Conservation (phyloP, 352 stramenopile species). For the Globisporangium nodosum region DNA sequence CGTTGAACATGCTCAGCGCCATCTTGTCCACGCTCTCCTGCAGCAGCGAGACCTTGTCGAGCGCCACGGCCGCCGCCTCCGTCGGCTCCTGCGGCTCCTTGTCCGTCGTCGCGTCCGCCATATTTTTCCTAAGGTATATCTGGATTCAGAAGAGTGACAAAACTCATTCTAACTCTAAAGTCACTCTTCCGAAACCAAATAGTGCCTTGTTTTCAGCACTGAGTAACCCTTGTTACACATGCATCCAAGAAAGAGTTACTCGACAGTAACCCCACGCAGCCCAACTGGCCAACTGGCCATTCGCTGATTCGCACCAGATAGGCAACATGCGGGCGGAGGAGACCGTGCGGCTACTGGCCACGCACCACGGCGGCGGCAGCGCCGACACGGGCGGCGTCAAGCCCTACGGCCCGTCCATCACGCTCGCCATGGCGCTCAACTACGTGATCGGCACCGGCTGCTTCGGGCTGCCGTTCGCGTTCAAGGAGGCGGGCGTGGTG, state of each 20-base stretch:
- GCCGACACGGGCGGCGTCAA: conserved; percentile 29
- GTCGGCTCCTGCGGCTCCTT: not conserved
- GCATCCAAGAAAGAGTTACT: too few relatives aligned
- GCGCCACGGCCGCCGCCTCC: conserved; percentile 14
- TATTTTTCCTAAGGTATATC: not conserved
- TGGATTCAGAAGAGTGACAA: not conserved
- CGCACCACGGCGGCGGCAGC: conserved; percentile 8
- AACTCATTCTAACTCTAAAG: too few relatives aligned
- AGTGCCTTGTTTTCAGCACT: too few relatives aligned
- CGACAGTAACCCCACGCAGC: too few relatives aligned
- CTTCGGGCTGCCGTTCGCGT: conserved; percentile 79
- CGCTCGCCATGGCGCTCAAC: conserved; percentile 81
- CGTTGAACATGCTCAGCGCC: conserved; percentile 87
- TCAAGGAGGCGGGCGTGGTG: conserved; percentile 62
- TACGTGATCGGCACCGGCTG: conserved; percentile 85
- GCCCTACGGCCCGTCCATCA: conserved; percentile 61
- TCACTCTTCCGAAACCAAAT: too few relatives aligned
- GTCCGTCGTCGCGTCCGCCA: conserved; percentile 6
- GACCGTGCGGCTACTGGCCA: conserved; percentile 23
- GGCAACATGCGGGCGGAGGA: conserved; percentile 16
- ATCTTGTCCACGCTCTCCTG: conserved; percentile 85
- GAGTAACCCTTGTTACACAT: too few relatives aligned
- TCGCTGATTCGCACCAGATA: too few relatives aligned
- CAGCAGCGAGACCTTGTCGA: conserved; percentile 80
- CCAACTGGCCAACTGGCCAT: not conserved